Percentiles rank a stretch among this genome's conserved stretches.
These are phyloP conservation scores for Tilletia indica DNA, from an alignment of 1,284 basidiomycete genomes.

Conservation along the genomic window DNA sequence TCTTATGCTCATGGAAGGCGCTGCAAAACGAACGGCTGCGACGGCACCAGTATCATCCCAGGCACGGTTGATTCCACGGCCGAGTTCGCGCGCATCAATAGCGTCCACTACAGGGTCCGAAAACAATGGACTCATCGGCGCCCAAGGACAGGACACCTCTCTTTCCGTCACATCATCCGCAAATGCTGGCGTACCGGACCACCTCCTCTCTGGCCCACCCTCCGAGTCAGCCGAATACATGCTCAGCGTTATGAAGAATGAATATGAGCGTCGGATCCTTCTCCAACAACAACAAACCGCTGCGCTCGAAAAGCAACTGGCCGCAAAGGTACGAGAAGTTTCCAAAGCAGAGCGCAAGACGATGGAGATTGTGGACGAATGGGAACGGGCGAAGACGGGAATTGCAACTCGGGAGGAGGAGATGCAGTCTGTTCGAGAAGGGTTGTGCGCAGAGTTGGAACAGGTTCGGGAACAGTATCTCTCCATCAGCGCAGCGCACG, in stretches of 20 bases:
- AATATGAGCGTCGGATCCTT: slow-evolving; percentile 1
- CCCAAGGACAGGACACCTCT: neutral
- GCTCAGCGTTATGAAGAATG: slow-evolving; percentile 5
- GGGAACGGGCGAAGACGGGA: neutral
- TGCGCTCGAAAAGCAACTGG: slow-evolving; percentile 1
- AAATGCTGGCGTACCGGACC: neutral
- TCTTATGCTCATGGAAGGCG: too few species aligned
- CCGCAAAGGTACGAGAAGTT: neutral
- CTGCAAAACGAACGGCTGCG: too few species aligned
- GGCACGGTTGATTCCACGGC: neutral
- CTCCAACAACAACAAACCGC: neutral
- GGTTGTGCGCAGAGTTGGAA: neutral
- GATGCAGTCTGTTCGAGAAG: neutral
- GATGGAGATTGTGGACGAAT: neutral
- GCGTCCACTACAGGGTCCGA: neutral
- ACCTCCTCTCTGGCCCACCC: slow-evolving; percentile 13
- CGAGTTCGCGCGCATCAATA: slow-evolving; percentile 7
- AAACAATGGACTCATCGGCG: neutral
- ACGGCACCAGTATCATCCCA: too few species aligned
- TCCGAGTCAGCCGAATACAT: slow-evolving; percentile 17
- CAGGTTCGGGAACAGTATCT: neutral
- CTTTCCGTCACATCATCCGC: neutral
- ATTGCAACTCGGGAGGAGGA: neutral
- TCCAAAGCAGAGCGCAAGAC: neutral
- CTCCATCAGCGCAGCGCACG: neutral